Evolutionary conservation across 192 early-diverging fungal genomes (phyloP).

Genomic region (Coemansia sp.): DNA sequence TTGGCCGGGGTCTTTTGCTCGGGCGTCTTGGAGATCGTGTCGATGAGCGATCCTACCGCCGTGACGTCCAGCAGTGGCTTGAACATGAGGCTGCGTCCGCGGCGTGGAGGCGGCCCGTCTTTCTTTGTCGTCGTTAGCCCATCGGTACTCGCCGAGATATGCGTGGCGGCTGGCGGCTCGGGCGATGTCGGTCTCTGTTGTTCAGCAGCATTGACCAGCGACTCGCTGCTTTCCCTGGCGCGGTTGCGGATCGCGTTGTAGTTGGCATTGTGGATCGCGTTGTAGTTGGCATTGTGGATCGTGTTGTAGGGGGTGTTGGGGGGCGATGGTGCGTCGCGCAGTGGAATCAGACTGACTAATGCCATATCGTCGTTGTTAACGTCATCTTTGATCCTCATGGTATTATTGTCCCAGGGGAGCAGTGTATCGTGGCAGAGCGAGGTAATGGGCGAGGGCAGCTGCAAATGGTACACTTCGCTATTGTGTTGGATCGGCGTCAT

Average conservation of each 20-base stretch:
- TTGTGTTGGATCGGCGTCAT: not conserved
- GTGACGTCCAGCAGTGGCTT: slow-evolving; percentile 29
- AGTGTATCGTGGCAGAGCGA: slow-evolving; percentile 2
- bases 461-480: not conserved
- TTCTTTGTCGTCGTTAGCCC: not conserved
- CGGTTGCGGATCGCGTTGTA: not conserved
- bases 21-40: slow-evolving; percentile 13
- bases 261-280: not conserved
- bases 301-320: not conserved
- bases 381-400: not conserved
- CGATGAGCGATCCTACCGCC: slow-evolving; percentile 31
- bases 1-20: too few species aligned
- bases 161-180: not conserved
- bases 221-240: not conserved
- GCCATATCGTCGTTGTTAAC: not conserved
- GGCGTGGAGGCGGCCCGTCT: slow-evolving; percentile 10
- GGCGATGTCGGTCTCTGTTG: not conserved
- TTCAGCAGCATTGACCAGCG: not conserved
- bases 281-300: not conserved
- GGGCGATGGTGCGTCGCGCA: not conserved
- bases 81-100: slow-evolving; percentile 42
- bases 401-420: not conserved
- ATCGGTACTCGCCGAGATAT: not conserved
- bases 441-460: slow-evolving; percentile 17
- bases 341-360: not conserved